Conservation (phyloP, 2,329 filamentous ascomycete species). For the Aureobasidium sp. region DNA sequence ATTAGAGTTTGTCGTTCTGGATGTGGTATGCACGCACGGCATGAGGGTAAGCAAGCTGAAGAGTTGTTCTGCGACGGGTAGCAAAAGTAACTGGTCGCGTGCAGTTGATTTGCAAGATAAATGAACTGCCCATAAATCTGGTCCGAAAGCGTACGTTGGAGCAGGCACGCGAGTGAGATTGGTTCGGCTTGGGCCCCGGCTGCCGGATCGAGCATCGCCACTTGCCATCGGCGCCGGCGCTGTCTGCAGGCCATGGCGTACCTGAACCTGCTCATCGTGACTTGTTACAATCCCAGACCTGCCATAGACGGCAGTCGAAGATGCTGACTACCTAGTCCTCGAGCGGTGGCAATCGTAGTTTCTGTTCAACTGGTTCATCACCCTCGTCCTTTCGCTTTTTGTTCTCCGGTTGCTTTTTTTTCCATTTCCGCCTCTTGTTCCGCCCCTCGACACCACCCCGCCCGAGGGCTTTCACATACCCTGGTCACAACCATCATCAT, state of each 20-base stretch:
- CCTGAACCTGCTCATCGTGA: not conserved
- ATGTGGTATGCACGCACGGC: not conserved
- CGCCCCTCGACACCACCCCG: not conserved
- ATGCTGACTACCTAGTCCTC: slow-evolving; percentile 6
- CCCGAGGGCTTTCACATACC: not conserved
- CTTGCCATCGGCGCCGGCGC: not conserved
- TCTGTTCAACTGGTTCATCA: not conserved
- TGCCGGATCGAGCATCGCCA: slow-evolving; percentile 4
- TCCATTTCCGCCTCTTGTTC: not conserved
- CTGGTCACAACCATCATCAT: slow-evolving; percentile 10
- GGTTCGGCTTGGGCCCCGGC: not conserved
- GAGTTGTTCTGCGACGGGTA: not conserved
- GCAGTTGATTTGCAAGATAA: not conserved
- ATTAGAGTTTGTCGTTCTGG: not conserved
- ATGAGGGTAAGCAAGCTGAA: not conserved
- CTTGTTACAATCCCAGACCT: not conserved
- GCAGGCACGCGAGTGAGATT: not conserved
- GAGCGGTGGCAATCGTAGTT: not conserved
- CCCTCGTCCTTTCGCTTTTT: not conserved
- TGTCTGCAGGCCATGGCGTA: not conserved
- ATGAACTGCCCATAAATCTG: not conserved
- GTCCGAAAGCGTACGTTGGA: not conserved
- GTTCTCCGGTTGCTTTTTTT: not conserved
- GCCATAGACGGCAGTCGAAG: slow-evolving; percentile 10
- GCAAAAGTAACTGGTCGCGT: slow-evolving; percentile 5